phyloP scores from a whole-genome alignment of 225 moss, liverwort and hornwort species.

The Asterella californica region DNA sequence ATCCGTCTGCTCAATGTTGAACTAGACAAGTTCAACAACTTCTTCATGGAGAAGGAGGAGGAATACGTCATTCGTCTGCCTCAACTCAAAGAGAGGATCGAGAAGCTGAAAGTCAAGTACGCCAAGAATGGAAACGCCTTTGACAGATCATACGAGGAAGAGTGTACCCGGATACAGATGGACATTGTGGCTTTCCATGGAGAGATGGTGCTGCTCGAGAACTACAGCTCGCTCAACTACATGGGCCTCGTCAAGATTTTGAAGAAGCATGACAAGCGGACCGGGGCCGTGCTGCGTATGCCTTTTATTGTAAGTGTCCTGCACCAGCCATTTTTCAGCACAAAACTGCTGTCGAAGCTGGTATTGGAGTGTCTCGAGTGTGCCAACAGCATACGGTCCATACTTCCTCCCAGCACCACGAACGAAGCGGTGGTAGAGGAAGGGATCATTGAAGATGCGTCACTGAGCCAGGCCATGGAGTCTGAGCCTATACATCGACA shows the following conservation, averaged over 20 bases:
- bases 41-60: constrained; percentile 82
- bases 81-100: constrained; percentile 55
- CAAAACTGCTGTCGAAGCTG: constrained; percentile 66
- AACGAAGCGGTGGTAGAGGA: constrained; percentile 21
- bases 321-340: constrained; percentile 90
- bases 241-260: constrained; percentile 88
- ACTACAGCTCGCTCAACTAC: constrained; percentile 91
- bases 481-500: constrained; percentile 21
- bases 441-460: constrained; percentile 23
- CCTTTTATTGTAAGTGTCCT: constrained; percentile 66
- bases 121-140: constrained; percentile 20
- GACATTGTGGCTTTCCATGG: constrained; percentile 78
- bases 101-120: constrained; percentile 40
- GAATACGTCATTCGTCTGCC: constrained; percentile 77
- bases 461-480: constrained; percentile 21
- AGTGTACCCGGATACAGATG: constrained; percentile 55
- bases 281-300: constrained; percentile 74
- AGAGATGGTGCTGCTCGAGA: constrained; percentile 85
- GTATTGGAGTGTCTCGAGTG: constrained; percentile 52
- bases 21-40: constrained; percentile 76
- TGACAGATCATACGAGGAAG: constrained; percentile 43
- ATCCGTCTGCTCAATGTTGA: constrained; percentile 64
- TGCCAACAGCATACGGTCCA: constrained; percentile 25
- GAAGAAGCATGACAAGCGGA: constrained; percentile 94
- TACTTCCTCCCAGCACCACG: constrained; percentile 21